These are phyloP conservation scores for Lecanicillium sp. DNA, from an alignment of 2,329 filamentous ascomycete genomes.

Conservation along the genomic window DNA sequence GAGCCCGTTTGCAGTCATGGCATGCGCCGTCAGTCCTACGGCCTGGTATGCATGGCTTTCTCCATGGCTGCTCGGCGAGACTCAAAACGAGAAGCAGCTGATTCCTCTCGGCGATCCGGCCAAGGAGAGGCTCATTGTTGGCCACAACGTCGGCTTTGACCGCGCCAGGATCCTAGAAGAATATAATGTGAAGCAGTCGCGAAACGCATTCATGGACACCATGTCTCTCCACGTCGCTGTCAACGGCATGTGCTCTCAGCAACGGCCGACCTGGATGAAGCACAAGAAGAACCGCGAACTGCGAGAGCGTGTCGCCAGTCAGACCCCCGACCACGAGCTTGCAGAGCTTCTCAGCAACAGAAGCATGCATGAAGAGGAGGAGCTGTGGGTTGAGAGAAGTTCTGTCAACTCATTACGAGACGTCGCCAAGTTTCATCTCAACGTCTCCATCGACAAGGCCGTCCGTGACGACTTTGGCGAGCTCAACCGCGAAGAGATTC, in stretches of 20 bases:
- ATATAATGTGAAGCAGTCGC: constrained; percentile 74
- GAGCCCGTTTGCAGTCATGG: constrained; percentile 90
- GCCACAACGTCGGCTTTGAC: constrained; percentile 95
- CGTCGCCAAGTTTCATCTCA: constrained; percentile 92
- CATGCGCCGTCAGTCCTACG: constrained; percentile 80
- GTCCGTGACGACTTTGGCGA: constrained; percentile 80
- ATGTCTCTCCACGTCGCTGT: constrained; percentile 98
- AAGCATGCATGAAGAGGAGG: constrained; percentile 77
- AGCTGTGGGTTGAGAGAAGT: constrained; percentile 90
- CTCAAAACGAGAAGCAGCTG: constrained; percentile 67
- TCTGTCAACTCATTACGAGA: constrained; percentile 93
- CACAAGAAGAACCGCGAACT: constrained; percentile 85
- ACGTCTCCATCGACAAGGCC: constrained; percentile 85
- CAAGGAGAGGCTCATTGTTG: constrained; percentile 70
- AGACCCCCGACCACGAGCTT: constrained; percentile 64
- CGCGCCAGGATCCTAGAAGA: constrained; percentile 83
- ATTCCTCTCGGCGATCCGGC: constrained; percentile 77
- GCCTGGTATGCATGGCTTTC: constrained; percentile 98
- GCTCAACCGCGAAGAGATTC: constrained; percentile 63
- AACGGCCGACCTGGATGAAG: constrained; percentile 95
- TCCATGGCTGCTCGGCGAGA: constrained; percentile 85
- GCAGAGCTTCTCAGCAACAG: constrained; percentile 61
- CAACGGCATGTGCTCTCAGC: constrained; percentile 97
- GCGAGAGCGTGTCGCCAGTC: constrained; percentile 67
- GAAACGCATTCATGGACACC: constrained; percentile 86